These are phyloP conservation scores for Citrullus colocynthis DNA, from an alignment of 306 rosid genomes.

Conservation along the genomic window DNA sequence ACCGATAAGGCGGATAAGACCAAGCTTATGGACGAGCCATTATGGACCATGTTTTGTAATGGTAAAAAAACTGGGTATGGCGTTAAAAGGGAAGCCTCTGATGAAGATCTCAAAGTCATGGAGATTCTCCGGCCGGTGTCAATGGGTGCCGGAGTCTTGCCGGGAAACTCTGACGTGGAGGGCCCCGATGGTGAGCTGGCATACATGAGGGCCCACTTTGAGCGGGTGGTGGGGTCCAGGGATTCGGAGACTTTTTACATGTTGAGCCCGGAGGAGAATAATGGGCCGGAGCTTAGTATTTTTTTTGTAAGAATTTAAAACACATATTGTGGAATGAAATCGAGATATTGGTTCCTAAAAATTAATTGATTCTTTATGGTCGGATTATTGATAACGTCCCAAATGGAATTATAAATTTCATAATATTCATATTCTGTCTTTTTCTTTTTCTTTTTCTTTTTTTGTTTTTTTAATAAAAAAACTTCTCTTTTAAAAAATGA, in stretches of 20 bases:
- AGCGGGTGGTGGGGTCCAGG: conserved; percentile 49
- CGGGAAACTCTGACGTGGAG: conserved; percentile 24
- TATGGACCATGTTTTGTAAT: conserved; percentile 70
- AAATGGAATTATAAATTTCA: too few species aligned
- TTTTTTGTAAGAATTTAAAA: conserved; percentile 56
- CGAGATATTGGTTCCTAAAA: too few species aligned
- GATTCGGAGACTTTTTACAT: conserved; percentile 71
- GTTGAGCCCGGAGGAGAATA: conserved; percentile 65
- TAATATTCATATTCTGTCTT: too few species aligned
- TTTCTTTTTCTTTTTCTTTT: too few species aligned
- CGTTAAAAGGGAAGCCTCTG: conserved; percentile 47
- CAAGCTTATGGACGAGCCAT: conserved; percentile 34
- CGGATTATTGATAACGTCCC: too few species aligned
- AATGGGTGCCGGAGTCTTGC: conserved; percentile 82
- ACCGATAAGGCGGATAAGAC: conserved; percentile 42
- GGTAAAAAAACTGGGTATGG: conserved; percentile 76
- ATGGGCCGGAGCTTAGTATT: conserved; percentile 67
- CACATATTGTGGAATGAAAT: not conserved
- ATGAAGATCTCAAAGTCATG: conserved; percentile 56
- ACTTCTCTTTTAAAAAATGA: too few species aligned
- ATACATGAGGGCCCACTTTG: conserved; percentile 60
- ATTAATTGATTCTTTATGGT: too few species aligned
- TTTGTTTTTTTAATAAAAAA: too few species aligned
- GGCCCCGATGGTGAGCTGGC: conserved; percentile 43
- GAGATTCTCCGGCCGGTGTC: conserved; percentile 54